Base-by-base conservation (phyloP, 441 rosid genomes). In the Adansonia madagascariensis region DNA sequence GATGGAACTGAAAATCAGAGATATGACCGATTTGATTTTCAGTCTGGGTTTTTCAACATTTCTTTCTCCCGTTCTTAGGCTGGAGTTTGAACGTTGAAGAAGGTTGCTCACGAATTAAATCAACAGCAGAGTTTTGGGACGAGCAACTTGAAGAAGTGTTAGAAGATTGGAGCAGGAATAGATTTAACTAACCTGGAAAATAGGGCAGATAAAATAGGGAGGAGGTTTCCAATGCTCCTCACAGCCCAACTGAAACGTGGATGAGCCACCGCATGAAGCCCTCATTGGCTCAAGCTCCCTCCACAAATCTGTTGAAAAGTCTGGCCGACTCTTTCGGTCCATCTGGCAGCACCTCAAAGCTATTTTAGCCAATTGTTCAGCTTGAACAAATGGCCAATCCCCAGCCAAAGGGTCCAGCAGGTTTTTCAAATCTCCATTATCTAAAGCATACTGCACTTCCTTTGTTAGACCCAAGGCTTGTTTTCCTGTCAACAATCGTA, bases 331-430 rank as follows among this genome's bases (percentile, higher is more conserved):
- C 82, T 84, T 92, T 53, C 97, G 77, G 73, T 75, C 89, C 89
- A 86, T 65, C 76, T 94, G 96, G 74, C 96, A 90, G 79, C 99
- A 96, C 82, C 98, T 87, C 85, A 96, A 77, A 43, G 97, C 98
- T 82, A 94, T 78, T 79, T 84, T 85, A 79, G 98, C 87, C 80
- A 96, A 83, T 85, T 91, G 98, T 88, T 92, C 94, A n/a, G 99
- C 98, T 83, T 86, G 95, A 78, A 92, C 91, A 88, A 89, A 92
- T 3, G 99, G 98, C 99, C 98, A 96, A 78, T 94, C 98, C 60
- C 99, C 99, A 6, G 98, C 98, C 83, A 90, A 83, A 74, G 96
- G 99, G 83, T 96, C 99, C 86, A 96, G 80, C 10, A 91, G 83
- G 67, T 59, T 66, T 81, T 85, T 85, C 82, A 96, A 80, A 44